Evolutionary conservation across 2,329 filamentous ascomycete species (phyloP), one percentile per base, ranked within the genome.

Genomic region (Celoporthe dispersa): DNA sequence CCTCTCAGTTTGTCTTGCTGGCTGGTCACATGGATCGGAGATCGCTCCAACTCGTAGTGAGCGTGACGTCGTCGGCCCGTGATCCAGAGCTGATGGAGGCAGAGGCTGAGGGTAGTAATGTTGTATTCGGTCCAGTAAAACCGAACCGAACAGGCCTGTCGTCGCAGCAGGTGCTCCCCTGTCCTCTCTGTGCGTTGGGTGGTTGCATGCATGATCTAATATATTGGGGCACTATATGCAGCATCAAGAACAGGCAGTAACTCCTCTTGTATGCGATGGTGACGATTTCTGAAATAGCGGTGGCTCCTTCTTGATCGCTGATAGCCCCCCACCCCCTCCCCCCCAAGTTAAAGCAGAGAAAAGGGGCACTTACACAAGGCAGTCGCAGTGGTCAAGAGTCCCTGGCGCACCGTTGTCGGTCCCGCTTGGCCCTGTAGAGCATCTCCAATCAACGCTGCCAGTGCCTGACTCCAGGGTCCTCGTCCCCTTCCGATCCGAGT

Each of bases 391-490:
- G 44, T 48, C 44, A n/a, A 22, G 22, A 22, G 44, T 22, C 7
- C 53, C 19, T 31, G 28, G 53, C 53, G 28, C 11, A 19, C 14
- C 25, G 28, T 57, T 31, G 53, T 3, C 25, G 25, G 25, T 33
- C 53, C n/a, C 14, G 33, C 53, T 57, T 19, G 19, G 44, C 44
- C 44, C 44, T 48, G 44, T 48, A 19, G 22, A 48, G 22, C 44
- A n/a, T n/a, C 22, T n/a, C 44, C 44, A 48, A 48, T 48, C 44
- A 48, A 19, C 44, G 22, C 19, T 9, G 44, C 3, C 22, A 48
- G 44, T 57, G 25, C 14, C 53, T 57, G 53, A 31, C 53, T 57
- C n/a, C 28, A 57, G 53, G 53, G 53, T 57, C 25, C 53, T 55
- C 25, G n/a, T 28, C 51, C 51, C 51, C 51, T 55, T 55, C 51